Evolutionary conservation across 768 basidiomycete genomes (phyloP), one percentile per base, ranked within the genome.

Genomic region (Leccinum disarticulatum): DNA sequence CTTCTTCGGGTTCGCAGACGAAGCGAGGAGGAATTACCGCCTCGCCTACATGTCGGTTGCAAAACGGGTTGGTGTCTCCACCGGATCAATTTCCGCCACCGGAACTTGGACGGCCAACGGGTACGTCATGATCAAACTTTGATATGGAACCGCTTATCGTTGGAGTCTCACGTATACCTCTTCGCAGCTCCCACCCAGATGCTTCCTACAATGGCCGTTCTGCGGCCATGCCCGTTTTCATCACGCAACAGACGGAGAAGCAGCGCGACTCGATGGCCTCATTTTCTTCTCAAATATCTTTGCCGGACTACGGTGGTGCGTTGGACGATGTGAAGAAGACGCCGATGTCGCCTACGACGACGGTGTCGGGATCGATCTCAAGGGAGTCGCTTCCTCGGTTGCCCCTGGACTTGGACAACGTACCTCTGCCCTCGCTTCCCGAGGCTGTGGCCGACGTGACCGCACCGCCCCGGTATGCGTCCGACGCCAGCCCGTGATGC

Each of bases 1-100:
- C 14, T 88, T 86, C 78, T 90, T 90, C 65, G 87, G 87, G 0
- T 83, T 88, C 52, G 84, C 84, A 4, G 85, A 86, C 43, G 88
- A 89, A 71, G 86, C 88, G 30, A 76, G 74, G 65, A 80, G 75
- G 66, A 78, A 87, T 59, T 89, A 88, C 67, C 76, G 79, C 10
- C 67, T 69, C 6, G 77, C 75, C 0, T 70, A 78, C 60, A 47
- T 57, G 35, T 74, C 76, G 2, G 74, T 83, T 27, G 74, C 78
- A 41, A 73, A 70, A 59, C 64, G 66, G 38, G 70, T 73, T 54
- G 77, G 74, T 55, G 58, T 70, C 33, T 72, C 72, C n/a, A 74
- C 68, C 4, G 72, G 62, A 30, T 60, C 60, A 1, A 49, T 71
- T 4, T 61, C 73, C 35, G 27, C 64, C 43, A 64, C 58, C 43